These are phyloP conservation scores for Cercospora zeae-maydis DNA, from an alignment of 2,329 filamentous ascomycete genomes.

Conservation along the genomic window DNA sequence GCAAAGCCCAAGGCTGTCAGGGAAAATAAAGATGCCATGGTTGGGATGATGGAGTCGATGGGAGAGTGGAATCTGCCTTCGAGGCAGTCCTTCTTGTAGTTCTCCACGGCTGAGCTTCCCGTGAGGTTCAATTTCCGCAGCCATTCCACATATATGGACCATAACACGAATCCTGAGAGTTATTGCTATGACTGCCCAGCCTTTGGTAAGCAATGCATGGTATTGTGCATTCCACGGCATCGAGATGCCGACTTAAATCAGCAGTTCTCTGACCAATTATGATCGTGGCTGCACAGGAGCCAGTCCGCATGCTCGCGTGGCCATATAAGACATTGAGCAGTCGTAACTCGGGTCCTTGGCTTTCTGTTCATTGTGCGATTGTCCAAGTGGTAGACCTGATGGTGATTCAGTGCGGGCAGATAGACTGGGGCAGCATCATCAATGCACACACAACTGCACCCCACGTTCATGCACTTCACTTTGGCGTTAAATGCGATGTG, in stretches of 20 bases:
- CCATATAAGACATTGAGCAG: not conserved
- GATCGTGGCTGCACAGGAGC: not conserved
- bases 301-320: not conserved
- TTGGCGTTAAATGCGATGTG: not conserved
- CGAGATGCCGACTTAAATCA: not conserved
- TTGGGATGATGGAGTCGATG: not conserved
- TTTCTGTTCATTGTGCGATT: not conserved
- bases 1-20: not conserved
- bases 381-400: not conserved
- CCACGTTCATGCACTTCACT: not conserved
- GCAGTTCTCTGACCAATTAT: not conserved
- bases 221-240: constrained; percentile 6
- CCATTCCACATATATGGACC: constrained; percentile 3
- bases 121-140: not conserved
- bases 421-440: not conserved
- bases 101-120: not conserved
- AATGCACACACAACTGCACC: not conserved
- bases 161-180: not conserved
- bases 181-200: not conserved
- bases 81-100: not conserved
- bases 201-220: not conserved
- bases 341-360: not conserved
- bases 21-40: not conserved
- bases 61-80: too few species aligned
- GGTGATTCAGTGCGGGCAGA: not conserved